Base-by-base conservation (phyloP, 148 eudicot species). In the Camellia granthamiana region DNA sequence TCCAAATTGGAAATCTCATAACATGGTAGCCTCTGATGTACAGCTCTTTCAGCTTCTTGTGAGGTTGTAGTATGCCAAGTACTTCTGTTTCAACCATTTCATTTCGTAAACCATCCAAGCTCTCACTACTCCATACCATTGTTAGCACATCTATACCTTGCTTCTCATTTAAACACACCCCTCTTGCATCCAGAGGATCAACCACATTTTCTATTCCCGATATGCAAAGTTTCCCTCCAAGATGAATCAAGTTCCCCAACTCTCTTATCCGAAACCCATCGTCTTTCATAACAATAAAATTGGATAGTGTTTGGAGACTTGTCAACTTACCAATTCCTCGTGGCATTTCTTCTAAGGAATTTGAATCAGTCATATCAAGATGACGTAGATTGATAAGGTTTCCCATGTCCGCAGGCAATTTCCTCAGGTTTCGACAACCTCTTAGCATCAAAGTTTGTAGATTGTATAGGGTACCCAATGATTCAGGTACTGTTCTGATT, bases 321-420 rank as follows among this genome's bases (percentile, higher is more conserved):
- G 5, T 77, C 52, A 84, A 67, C 41, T 58, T 77, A 15, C 75
- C 67, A 0, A 84, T 65, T 44, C 15, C 60, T 30, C 8, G 11
- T 5, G 86, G 81, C 83, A 84, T 84, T 62, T 56, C 74, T 63
- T 7, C 46, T 13, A 84, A 46, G 10, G 56, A 47, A 46, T 61
- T 0, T 2, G 80, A 0, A 19, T 51, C 60, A 3, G 15, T 69
- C 6, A 80, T 0, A 3, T 77, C 76, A 6, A 74, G 78, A 75
- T 83, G 81, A 9, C 77, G 75, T 23, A 83, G 44, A 38, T 62
- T 60, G 3, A 67, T 21, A 0, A 78, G 14, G 38, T 78, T 67
- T 3, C 74, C 63, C 15, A 59, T 68, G 10, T n/a, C 13, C 10
- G 9, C 6, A 7, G 80, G 75, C 38, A 68, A 41, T 16, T 56